Evolutionary conservation across 1,284 basidiomycete genomes (phyloP).

Genomic region (Omphalotus olearius): DNA sequence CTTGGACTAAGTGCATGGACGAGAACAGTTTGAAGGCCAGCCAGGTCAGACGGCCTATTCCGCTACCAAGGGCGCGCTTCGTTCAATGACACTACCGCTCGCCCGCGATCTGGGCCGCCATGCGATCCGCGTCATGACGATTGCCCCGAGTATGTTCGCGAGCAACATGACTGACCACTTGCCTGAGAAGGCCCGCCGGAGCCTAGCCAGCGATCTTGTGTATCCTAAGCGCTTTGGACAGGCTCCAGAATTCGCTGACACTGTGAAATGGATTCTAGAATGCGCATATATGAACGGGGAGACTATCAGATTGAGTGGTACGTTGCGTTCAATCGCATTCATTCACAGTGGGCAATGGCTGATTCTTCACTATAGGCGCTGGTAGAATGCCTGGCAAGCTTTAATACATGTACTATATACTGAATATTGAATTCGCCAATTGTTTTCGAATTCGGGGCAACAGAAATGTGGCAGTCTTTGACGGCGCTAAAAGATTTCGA

Average conservation of each 20-base stretch:
- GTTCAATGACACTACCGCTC: slow-evolving; percentile 51
- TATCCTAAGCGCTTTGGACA: slow-evolving; percentile 44
- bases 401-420: too few species aligned
- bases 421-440: too few species aligned
- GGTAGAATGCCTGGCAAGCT: slow-evolving; percentile 1
- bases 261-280: slow-evolving; percentile 47
- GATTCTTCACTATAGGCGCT: not conserved
- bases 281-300: slow-evolving; percentile 56
- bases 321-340: slow-evolving; percentile 4
- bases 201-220: slow-evolving; percentile 33
- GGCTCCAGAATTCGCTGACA: slow-evolving; percentile 46
- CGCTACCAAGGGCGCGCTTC: slow-evolving; percentile 50
- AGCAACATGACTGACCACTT: slow-evolving; percentile 43
- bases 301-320: slow-evolving; percentile 48
- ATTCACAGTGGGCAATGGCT: not conserved
- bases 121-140: slow-evolving; percentile 46
- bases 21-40: slow-evolving; percentile 41
- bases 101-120: slow-evolving; percentile 49
- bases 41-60: slow-evolving; percentile 50
- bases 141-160: slow-evolving; percentile 48
- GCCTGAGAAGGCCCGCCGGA: slow-evolving; percentile 32
- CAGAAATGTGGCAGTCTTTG: too few species aligned
- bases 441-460: too few species aligned
- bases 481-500: too few species aligned
- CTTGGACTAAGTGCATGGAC: not conserved